A percentile compares a stretch with the other conserved stretches of the same genome.
These are phyloP conservation scores for Taiwanofungus camphoratus DNA, from an alignment of 1,284 basidiomycete species.

Conservation along the genomic window DNA sequence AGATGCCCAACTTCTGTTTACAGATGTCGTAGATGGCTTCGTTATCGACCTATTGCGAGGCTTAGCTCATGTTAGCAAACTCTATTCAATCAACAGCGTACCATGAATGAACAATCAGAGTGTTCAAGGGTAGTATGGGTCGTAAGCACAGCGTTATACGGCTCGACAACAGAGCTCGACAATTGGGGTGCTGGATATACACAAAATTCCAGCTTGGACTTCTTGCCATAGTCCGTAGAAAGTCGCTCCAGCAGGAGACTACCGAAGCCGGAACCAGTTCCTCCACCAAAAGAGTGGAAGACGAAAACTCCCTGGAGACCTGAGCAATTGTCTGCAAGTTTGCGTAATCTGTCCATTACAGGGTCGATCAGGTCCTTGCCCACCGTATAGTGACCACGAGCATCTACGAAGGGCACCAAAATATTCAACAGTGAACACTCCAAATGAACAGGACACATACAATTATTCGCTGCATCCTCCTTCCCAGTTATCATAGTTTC, in stretches of 20 bases:
- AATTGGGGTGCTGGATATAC: constrained; percentile 95
- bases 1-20: constrained; percentile 89
- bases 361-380: constrained; percentile 92
- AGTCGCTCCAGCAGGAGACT: constrained; percentile 94
- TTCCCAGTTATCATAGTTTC: constrained; percentile 99
- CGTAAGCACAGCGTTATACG: constrained; percentile 98
- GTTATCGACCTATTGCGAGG: constrained; percentile 73
- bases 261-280: constrained; percentile 99
- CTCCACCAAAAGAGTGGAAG: constrained; percentile 99
- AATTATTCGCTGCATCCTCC: constrained; percentile 99
- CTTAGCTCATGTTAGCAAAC: constrained; percentile 4
- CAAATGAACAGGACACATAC: constrained; percentile 33
- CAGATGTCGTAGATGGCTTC: constrained; percentile 99
- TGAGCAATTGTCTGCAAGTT: constrained; percentile 95
- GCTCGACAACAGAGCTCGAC: constrained; percentile 96
- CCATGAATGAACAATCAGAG: constrained; percentile 99
- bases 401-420: constrained; percentile 53
- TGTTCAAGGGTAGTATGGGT: constrained; percentile 99
- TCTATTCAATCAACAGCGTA: constrained; percentile 11
- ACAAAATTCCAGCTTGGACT: constrained; percentile 98
- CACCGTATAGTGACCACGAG: constrained; percentile 97
- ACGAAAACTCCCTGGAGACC: constrained; percentile 99
- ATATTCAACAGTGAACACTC: too few species aligned
- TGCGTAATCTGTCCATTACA: constrained; percentile 94
- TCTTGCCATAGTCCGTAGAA: constrained; percentile 98